Conservation (phyloP, 768 basidiomycete genomes). For the Naganishia vishniacii region DNA sequence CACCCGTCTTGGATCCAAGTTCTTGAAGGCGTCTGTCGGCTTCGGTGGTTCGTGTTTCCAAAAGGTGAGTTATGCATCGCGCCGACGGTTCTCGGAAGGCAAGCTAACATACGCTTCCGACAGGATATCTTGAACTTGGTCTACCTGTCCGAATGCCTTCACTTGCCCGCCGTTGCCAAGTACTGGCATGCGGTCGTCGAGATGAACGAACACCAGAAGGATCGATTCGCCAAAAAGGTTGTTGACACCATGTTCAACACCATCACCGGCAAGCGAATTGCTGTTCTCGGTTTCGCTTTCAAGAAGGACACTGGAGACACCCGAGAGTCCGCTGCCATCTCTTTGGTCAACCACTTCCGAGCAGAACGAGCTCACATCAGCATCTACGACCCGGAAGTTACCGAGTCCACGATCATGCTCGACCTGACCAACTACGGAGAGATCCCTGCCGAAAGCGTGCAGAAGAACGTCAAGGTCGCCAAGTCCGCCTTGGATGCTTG, state of each 20-base stretch:
- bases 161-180: slow-evolving; percentile 91
- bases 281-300: slow-evolving; percentile 96
- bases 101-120: neutral
- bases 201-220: slow-evolving; percentile 99
- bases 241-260: slow-evolving; percentile 98
- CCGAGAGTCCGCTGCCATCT: slow-evolving; percentile 92
- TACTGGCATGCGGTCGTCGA: slow-evolving; percentile 92
- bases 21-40: slow-evolving; percentile 65
- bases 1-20: slow-evolving; percentile 85
- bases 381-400: slow-evolving; percentile 85
- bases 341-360: slow-evolving; percentile 87
- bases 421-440: slow-evolving; percentile 52
- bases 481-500: slow-evolving; percentile 78
- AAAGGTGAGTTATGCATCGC: too few relatives aligned
- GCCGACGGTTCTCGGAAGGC: too few relatives aligned
- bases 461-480: slow-evolving; percentile 78
- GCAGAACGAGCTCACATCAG: slow-evolving; percentile 78
- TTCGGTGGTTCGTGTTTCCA: slow-evolving; percentile 99
- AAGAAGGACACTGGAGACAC: slow-evolving; percentile 99
- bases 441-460: slow-evolving; percentile 63
- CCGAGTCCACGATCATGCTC: slow-evolving; percentile 73
- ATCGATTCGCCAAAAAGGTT: slow-evolving; percentile 87
- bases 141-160: slow-evolving; percentile 87
- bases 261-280: slow-evolving; percentile 75
- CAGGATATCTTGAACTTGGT: slow-evolving; percentile 93